These are phyloP conservation scores for Penicillium vulpinum DNA, from an alignment of 2,329 filamentous ascomycete species.

Conservation along the genomic window DNA sequence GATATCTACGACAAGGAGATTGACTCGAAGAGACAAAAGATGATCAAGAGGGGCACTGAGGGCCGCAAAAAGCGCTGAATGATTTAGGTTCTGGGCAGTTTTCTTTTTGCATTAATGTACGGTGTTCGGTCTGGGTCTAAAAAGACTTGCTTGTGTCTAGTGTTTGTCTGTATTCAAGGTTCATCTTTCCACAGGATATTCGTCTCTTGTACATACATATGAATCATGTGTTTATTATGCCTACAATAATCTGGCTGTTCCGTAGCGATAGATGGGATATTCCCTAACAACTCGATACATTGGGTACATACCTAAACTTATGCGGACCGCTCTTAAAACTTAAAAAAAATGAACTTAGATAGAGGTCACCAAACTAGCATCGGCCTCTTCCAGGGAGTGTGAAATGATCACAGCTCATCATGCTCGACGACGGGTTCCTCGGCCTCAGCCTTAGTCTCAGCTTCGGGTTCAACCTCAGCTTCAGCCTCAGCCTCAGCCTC, in stretches of 20 bases:
- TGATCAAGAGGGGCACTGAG: slow-evolving; percentile 48
- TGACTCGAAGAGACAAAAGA: slow-evolving; percentile 46
- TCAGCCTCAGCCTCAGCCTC: slow-evolving; percentile 42
- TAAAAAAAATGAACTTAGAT: neutral
- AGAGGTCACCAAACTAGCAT: neutral
- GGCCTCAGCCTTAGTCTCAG: slow-evolving; percentile 33
- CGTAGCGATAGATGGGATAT: neutral
- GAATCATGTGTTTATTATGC: slow-evolving; percentile 13
- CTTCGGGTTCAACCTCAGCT: slow-evolving; percentile 20
- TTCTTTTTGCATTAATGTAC: slow-evolving; percentile 14
- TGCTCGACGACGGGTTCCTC: slow-evolving; percentile 46
- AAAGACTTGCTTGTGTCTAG: slow-evolving; percentile 7
- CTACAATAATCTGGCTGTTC: neutral
- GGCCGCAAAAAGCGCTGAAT: slow-evolving; percentile 29
- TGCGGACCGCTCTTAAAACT: slow-evolving; percentile 4
- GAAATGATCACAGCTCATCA: slow-evolving; percentile 43
- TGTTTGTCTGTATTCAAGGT: slow-evolving; percentile 11
- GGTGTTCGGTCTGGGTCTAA: slow-evolving; percentile 14
- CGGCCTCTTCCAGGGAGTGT: neutral
- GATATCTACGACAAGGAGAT: slow-evolving; percentile 50
- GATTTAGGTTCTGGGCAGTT: slow-evolving; percentile 6
- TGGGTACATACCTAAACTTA: slow-evolving; percentile 2
- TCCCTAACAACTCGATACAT: neutral
- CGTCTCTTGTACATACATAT: slow-evolving; percentile 28
- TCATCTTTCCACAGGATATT: slow-evolving; percentile 8